Base-by-base conservation (phyloP, 345 rosid genomes). In the Eucalyptus camaldulensis region DNA sequence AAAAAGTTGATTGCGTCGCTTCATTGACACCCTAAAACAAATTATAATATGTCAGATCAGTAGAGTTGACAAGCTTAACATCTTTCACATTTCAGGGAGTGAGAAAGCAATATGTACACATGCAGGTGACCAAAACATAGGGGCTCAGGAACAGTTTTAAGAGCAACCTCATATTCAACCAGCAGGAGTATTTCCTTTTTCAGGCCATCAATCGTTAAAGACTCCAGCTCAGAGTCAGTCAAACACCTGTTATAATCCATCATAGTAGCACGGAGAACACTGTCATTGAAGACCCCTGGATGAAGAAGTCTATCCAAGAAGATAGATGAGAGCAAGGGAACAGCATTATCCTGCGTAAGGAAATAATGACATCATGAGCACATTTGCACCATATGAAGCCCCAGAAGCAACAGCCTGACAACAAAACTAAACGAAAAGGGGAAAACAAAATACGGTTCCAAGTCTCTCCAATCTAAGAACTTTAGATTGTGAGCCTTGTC, bases 151-250 rank as follows among this genome's bases (percentile, higher is more conserved):
- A 76, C 83, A 87, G 85, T 60, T 45, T 33, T 33, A 44, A 86
- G 47, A 25, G 50, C 67, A 93, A 95, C 99, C 99, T 96, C 97
- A 87, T 95, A 93, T 88, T 96, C 98, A 92, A 97, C 94, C 87
- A 98, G 89, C 81, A 93, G 91, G 92, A 95, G 90, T 85, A 98
- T 94, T 92, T 96, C 99, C 92, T 94, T 95, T 92, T 93, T 96
- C 86, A 98, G 93, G 90, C 95, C 98, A 92, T 94, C 98, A 88
- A 92, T 94, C 87, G 95, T 96, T 91, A 97, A 91, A 69, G 96
- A 94, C 90, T 92, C 96, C 91, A 97, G 96, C 93, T 98, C 99
- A 86, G 96, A 89, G 89, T 95, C 97, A 89, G 95, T 94, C 96
- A 95, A 95, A 88, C 93, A 96, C 92, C 91, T 95, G 89, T 95